Conservation (phyloP, 2,329 filamentous ascomycete genomes). For the Cladosporium sp. region DNA sequence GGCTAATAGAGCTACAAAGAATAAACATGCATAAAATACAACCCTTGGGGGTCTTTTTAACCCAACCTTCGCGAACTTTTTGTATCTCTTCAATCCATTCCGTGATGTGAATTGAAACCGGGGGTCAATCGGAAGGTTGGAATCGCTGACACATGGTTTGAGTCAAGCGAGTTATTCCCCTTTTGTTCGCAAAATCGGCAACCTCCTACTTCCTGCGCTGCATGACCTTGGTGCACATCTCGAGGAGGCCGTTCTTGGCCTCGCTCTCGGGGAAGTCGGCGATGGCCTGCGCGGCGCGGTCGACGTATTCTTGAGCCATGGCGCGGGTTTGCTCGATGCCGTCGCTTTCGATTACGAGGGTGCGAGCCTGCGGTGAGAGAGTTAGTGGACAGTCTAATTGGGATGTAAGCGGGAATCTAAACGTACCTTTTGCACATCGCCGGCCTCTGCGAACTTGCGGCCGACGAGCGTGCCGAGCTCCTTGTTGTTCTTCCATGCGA, state of each 20-base stretch:
- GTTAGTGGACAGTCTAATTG: conserved; percentile 21
- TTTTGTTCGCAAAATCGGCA: too few species aligned
- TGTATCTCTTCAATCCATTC: too few species aligned
- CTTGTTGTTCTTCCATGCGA: conserved; percentile 78
- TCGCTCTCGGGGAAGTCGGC: conserved; percentile 84
- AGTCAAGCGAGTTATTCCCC: too few species aligned
- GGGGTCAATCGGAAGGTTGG: too few species aligned
- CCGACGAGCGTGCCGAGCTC: conserved; percentile 85
- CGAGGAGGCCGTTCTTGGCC: conserved; percentile 82
- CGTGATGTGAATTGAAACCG: too few species aligned
- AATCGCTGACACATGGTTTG: too few species aligned
- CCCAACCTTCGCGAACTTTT: too few species aligned
- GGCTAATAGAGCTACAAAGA: not conserved
- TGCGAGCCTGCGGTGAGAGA: conserved; percentile 61
- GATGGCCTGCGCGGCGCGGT: conserved; percentile 83
- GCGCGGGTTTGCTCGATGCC: conserved; percentile 89
- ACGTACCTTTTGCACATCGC: conserved; percentile 78
- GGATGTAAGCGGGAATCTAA: not conserved
- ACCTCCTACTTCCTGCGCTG: conserved; percentile 71
- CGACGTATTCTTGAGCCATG: conserved; percentile 83
- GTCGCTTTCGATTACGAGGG: conserved; percentile 75
- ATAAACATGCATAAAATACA: not conserved
- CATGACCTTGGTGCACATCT: conserved; percentile 92
- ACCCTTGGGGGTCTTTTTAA: too few species aligned
- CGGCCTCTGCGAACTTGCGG: conserved; percentile 77